Evolutionary conservation across 208 protist genomes (phyloP).

Genomic region (Vickermania ingenoplastis): DNA sequence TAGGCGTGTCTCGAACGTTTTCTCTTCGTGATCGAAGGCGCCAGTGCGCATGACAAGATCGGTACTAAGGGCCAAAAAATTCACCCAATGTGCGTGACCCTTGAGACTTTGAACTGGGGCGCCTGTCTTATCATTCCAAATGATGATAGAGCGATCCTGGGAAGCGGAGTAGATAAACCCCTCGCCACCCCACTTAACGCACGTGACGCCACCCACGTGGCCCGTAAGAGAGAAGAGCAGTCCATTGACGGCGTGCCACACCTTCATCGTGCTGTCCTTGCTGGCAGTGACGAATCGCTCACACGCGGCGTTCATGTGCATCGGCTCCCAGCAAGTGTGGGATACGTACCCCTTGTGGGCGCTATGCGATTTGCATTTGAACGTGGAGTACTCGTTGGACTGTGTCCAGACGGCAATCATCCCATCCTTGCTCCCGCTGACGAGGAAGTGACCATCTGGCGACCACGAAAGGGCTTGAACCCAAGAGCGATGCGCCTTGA

Average conservation of each 20-base stretch:
- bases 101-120: slow-evolving; percentile 61
- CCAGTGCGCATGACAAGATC: slow-evolving; percentile 95
- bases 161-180: slow-evolving; percentile 92
- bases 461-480: slow-evolving; percentile 96
- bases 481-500: slow-evolving; percentile 91
- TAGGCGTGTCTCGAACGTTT: slow-evolving; percentile 33
- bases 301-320: slow-evolving; percentile 82
- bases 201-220: slow-evolving; percentile 96
- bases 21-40: slow-evolving; percentile 91
- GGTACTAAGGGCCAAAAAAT: slow-evolving; percentile 95
- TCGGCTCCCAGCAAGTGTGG: slow-evolving; percentile 93
- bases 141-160: slow-evolving; percentile 96
- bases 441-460: slow-evolving; percentile 89
- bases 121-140: slow-evolving; percentile 88
- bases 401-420: slow-evolving; percentile 90
- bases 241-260: slow-evolving; percentile 66
- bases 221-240: slow-evolving; percentile 84
- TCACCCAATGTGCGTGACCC: slow-evolving; percentile 99
- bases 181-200: slow-evolving; percentile 94
- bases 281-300: slow-evolving; percentile 86
- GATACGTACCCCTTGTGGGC: slow-evolving; percentile 95
- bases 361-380: slow-evolving; percentile 73
- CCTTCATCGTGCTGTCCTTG: slow-evolving; percentile 90
- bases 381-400: slow-evolving; percentile 55
- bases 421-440: slow-evolving; percentile 92